These are phyloP conservation scores for Orbilia brochopaga DNA, from an alignment of 2,329 filamentous ascomycete genomes.

Conservation along the genomic window DNA sequence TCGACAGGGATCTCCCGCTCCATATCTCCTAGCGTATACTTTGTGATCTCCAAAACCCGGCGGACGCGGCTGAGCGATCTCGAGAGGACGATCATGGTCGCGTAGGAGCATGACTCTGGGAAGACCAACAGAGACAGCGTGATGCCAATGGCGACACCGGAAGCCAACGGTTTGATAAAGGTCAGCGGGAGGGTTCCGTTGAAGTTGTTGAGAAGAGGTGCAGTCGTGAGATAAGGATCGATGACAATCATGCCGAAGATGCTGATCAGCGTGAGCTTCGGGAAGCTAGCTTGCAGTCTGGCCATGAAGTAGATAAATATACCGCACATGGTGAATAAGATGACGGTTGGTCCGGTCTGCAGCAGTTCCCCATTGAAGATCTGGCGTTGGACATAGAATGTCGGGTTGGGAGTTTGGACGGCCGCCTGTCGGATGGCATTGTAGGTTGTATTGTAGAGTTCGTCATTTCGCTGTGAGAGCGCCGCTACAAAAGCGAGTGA, in stretches of 20 bases:
- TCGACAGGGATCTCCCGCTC: slow-evolving; percentile 28
- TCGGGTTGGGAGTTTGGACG: slow-evolving; percentile 56
- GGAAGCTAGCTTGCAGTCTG: slow-evolving; percentile 60
- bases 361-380: slow-evolving; percentile 62
- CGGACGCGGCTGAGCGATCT: slow-evolving; percentile 54
- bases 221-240: slow-evolving; percentile 61
- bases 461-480: slow-evolving; percentile 58
- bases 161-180: slow-evolving; percentile 61
- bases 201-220: slow-evolving; percentile 60
- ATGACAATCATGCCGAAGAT: slow-evolving; percentile 62
- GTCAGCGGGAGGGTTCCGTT: slow-evolving; percentile 58
- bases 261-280: slow-evolving; percentile 61
- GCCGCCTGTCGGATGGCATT: slow-evolving; percentile 58
- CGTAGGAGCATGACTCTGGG: slow-evolving; percentile 62
- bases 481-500: slow-evolving; percentile 63
- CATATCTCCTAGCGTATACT: slow-evolving; percentile 17
- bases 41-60: slow-evolving; percentile 31
- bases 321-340: slow-evolving; percentile 58
- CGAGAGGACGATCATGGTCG: slow-evolving; percentile 56
- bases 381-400: slow-evolving; percentile 57
- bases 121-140: slow-evolving; percentile 62
- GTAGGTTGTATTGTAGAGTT: slow-evolving; percentile 57
- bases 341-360: slow-evolving; percentile 60
- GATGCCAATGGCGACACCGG: slow-evolving; percentile 61
- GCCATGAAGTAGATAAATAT: slow-evolving; percentile 61